These are phyloP conservation scores for Oryza officinalis DNA, from an alignment of 176 grass and related monocot genomes.

Conservation along the genomic window DNA sequence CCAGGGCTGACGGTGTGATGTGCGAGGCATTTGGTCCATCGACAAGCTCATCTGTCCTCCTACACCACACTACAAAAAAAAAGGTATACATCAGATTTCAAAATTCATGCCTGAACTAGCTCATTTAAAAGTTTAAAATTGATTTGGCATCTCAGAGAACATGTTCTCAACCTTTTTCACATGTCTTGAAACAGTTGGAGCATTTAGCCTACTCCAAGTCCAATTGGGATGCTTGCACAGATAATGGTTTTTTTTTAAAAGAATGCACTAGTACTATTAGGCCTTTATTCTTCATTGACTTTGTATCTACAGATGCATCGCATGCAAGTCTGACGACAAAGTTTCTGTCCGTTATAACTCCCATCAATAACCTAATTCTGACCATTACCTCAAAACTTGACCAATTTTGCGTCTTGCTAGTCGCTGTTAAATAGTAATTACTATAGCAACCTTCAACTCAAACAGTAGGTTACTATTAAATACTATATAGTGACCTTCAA, in stretches of 20 bases:
- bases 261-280: not conserved
- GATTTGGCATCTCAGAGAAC: not conserved
- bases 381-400: not conserved
- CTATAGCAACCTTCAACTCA: not conserved
- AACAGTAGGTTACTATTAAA: not conserved
- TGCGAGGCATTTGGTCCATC: constrained; percentile 91
- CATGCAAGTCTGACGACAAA: not conserved
- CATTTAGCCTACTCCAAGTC: constrained; percentile 5
- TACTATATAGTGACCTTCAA: no score
- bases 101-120: not conserved
- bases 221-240: not conserved
- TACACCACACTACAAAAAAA: constrained; percentile 77
- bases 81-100: not conserved
- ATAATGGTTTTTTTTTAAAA: not conserved
- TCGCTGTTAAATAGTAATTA: not conserved
- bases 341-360: not conserved
- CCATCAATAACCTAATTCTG: not conserved
- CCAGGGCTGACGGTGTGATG: constrained; percentile 85
- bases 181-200: constrained; percentile 17
- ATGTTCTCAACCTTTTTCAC: constrained; percentile 25
- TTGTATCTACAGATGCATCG: not conserved
- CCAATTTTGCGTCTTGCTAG: not conserved
- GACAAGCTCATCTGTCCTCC: constrained; percentile 94
- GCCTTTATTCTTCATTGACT: constrained; percentile 25
- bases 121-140: constrained; percentile 8